A percentile compares a stretch with the other conserved stretches of the same genome.
Conservation (phyloP, 495 filamentous ascomycete genomes). For the Podospora pseudoanserina region DNA sequence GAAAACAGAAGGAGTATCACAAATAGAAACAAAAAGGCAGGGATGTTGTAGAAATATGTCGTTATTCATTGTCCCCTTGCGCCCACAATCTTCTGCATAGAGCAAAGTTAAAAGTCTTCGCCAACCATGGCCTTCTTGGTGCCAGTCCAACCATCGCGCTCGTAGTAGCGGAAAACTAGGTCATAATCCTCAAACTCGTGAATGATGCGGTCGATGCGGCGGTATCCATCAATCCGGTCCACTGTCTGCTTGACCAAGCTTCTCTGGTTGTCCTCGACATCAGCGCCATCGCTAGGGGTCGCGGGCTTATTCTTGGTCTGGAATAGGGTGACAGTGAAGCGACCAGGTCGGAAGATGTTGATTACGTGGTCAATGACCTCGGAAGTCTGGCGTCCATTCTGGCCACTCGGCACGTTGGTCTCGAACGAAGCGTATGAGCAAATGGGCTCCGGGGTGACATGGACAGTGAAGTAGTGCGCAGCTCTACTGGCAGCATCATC, state of each 20-base stretch:
- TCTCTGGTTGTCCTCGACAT: slow-evolving; percentile 26
- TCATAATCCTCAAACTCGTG: slow-evolving; percentile 98
- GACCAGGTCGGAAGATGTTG: slow-evolving; percentile 88
- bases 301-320: slow-evolving; percentile 66
- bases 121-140: slow-evolving; percentile 68
- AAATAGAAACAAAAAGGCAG: background rate
- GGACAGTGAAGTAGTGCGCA: slow-evolving; percentile 97
- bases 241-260: slow-evolving; percentile 57
- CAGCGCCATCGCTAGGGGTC: slow-evolving; percentile 47
- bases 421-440: slow-evolving; percentile 99
- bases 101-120: slow-evolving; percentile 29
- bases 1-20: background rate
- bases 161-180: slow-evolving; percentile 94
- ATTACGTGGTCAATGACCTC: slow-evolving; percentile 93
- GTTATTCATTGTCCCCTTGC: slow-evolving; percentile 5
- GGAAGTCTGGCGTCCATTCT: slow-evolving; percentile 81
- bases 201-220: slow-evolving; percentile 88
- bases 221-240: slow-evolving; percentile 83
- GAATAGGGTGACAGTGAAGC: slow-evolving; percentile 96
- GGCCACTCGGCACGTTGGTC: slow-evolving; percentile 92
- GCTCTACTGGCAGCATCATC: slow-evolving; percentile 51
- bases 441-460: slow-evolving; percentile 95
- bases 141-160: slow-evolving; percentile 86
- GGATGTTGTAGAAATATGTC: background rate
- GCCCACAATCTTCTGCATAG: background rate